Evolutionary conservation across 352 stramenopile genomes (phyloP), one percentile per base, ranked within the genome.

Genomic region (Globisporangium paroecandrum): DNA sequence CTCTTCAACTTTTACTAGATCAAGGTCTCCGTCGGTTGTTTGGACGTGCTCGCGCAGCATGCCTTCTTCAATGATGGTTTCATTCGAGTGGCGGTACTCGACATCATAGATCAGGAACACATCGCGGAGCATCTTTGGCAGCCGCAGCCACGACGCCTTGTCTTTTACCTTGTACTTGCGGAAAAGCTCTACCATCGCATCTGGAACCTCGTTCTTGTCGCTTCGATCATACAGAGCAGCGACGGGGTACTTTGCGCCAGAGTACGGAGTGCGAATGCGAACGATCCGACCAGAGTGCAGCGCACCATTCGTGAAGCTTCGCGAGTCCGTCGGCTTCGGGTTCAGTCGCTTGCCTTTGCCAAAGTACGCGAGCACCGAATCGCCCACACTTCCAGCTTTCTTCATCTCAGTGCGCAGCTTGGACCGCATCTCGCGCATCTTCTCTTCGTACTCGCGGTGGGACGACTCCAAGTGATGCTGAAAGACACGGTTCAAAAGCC

Each of bases 81-180:
- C 84, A 47, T 85, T 76, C 4, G 70, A 69, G 58, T 90, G 76
- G 46, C 72, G 73, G 32, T 90, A 92, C 69, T 90, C 82, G 13
- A 92, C 68, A 46, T 90, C 84, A 32, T 90, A 92, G 3, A 92
- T 66, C 60, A 92, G 62, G 47, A 92, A 90, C 2, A 89, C 46
- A 54, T 92, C 84, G 27, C 84, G 84, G 1, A 79, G 72, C 7
- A 64, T 58, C 63, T 69, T 81, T 0, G 81, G 76, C 20, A 89
- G 60, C 7, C 69, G 71, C 6, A 87, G 56, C 84, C 84, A 92
- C 15, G 77, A 78, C 6, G 66, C 57, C 55, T 87, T 83, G 69
- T 87, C 75, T 0, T 20, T 68, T n/a, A 90, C 81, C 18, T 78
- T 78, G 70, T 92, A 90, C 55, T 76, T 74, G 2, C 20, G 24